Evolutionary conservation across 1,284 basidiomycete genomes (phyloP).

Genomic region (Mycena sp.): DNA sequence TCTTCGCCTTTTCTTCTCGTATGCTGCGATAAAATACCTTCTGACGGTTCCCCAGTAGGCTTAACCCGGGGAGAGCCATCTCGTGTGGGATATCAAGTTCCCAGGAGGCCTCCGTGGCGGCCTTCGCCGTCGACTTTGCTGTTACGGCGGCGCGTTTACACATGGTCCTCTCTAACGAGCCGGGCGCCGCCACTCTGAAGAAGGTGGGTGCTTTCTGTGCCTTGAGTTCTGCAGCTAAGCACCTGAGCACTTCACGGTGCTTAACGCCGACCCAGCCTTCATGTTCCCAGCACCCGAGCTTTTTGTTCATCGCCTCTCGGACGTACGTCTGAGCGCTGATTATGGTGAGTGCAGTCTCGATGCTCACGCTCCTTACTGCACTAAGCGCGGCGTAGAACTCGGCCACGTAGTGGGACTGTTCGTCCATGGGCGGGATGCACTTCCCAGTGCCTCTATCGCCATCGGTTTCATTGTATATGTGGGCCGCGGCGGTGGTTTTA

Average conservation of each 20-base stretch:
- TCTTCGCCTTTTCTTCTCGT: no score
- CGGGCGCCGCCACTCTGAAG: not conserved
- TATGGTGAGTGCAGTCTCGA: no score
- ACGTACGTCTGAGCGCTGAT: no score
- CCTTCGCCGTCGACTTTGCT: not conserved
- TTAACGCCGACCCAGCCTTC: not conserved
- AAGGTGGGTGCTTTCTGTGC: no score
- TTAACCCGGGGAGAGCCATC: no score
- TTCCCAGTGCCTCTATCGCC: not conserved
- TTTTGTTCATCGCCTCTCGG: no score
- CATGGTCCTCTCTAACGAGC: not conserved
- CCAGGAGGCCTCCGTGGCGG: not conserved
- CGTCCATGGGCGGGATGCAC: not conserved
- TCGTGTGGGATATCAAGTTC: no score
- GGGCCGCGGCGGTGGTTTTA: not conserved
- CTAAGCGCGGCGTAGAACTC: no score
- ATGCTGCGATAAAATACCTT: no score
- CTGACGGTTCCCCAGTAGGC: no score
- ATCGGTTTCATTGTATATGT: not conserved
- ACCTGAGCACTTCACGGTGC: not conserved
- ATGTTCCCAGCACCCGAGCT: no score
- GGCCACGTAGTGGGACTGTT: not conserved
- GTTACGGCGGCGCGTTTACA: not conserved
- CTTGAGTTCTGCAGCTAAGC: not conserved
- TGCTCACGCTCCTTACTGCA: no score